Evolutionary conservation across 2,329 filamentous ascomycete species (phyloP).

Genomic region (Juglanconis oblonga): DNA sequence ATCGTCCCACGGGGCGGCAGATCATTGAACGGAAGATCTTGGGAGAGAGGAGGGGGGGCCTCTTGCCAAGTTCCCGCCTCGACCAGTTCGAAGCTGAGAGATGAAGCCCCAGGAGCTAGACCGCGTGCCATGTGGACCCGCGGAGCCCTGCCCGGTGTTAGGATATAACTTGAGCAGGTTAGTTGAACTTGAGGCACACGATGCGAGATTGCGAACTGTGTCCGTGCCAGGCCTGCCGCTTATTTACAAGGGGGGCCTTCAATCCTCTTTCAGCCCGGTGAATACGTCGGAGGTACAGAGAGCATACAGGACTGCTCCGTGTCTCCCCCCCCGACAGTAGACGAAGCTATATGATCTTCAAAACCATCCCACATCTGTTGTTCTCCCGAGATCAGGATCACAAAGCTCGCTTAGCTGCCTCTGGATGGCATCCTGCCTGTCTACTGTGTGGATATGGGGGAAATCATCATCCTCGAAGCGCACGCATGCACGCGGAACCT

Average conservation of each 20-base stretch:
- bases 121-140: no score
- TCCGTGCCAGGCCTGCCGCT: background rate
- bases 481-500: no score
- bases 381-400: background rate
- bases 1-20: no score
- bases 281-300: background rate
- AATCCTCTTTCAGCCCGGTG: background rate
- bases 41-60: no score
- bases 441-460: background rate
- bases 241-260: background rate
- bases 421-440: background rate
- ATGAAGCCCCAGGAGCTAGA: no score
- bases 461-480: background rate
- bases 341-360: background rate
- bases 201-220: background rate
- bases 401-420: background rate
- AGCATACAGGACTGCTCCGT: background rate
- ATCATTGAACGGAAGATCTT: no score
- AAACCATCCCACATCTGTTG: background rate
- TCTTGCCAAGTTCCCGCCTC: no score
- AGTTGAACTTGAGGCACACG: background rate
- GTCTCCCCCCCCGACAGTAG: no score
- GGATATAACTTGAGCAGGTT: no score
- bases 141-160: no score
- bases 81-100: no score